These are phyloP conservation scores for Exophiala viscosa DNA, from an alignment of 2,329 filamentous ascomycete species.

Conservation along the genomic window DNA sequence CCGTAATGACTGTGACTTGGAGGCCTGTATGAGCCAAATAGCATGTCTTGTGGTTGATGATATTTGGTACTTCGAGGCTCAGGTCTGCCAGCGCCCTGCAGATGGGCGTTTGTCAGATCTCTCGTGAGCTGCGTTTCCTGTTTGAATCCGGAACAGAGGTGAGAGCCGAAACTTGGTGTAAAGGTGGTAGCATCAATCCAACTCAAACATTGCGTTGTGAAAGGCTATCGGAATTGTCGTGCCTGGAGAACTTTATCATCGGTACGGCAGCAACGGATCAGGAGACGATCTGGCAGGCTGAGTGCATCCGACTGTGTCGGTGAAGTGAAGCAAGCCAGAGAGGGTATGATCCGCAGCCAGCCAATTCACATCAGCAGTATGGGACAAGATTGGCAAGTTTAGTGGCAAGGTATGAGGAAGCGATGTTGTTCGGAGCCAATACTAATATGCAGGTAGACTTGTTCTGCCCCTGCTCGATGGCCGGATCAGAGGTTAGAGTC, in stretches of 20 bases:
- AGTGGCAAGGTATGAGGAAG: neutral
- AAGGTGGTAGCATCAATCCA: neutral
- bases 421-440: neutral
- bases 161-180: neutral
- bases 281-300: neutral
- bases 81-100: neutral
- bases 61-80: neutral
- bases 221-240: neutral
- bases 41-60: slow-evolving; percentile 14
- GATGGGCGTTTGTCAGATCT: neutral
- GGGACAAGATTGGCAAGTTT: neutral
- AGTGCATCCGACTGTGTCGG: neutral
- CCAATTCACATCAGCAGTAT: neutral
- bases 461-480: neutral
- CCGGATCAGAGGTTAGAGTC: neutral
- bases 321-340: neutral
- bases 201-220: neutral
- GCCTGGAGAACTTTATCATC: too few species aligned
- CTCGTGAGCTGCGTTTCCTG: neutral
- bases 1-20: slow-evolving; percentile 11
- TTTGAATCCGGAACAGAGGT: neutral
- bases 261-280: too few species aligned
- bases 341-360: neutral
- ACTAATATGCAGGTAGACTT: neutral
- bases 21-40: slow-evolving; percentile 10